Evolutionary conservation across 768 basidiomycete genomes (phyloP).

Genomic region (Kondoa subrosea): DNA sequence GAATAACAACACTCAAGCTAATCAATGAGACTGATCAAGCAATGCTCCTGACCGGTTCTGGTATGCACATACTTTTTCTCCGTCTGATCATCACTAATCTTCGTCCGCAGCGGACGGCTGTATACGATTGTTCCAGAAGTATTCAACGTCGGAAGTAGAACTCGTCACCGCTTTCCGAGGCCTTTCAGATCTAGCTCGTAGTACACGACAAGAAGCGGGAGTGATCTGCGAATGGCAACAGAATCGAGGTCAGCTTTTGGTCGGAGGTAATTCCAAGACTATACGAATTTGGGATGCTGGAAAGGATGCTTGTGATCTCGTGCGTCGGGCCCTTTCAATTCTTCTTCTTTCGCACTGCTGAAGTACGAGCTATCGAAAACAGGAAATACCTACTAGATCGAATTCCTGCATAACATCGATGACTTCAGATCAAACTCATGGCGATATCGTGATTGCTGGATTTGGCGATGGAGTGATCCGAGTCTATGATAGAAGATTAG

Average conservation of each 20-base stretch:
- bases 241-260: conserved; percentile 60
- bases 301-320: conserved; percentile 52
- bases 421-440: conserved; percentile 54
- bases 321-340: no score
- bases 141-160: conserved; percentile 58
- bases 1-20: conserved; percentile 71
- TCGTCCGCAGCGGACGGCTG: conserved; percentile 65
- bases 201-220: conserved; percentile 48
- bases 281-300: conserved; percentile 92
- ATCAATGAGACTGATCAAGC: conserved; percentile 93
- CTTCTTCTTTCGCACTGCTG: not conserved
- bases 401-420: conserved; percentile 80
- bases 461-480: conserved; percentile 84
- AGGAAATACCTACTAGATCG: conserved; percentile 81
- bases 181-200: conserved; percentile 55
- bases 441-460: conserved; percentile 67
- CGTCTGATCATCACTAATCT: not conserved
- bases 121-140: conserved; percentile 80
- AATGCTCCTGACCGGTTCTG: conserved; percentile 68
- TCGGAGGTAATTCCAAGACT: conserved; percentile 74
- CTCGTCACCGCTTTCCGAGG: conserved; percentile 90
- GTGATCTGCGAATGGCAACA: conserved; percentile 90
- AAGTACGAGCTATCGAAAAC: not conserved
- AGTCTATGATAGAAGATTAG: conserved; percentile 77
- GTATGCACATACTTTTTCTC: conserved; percentile 36